Percentiles rank a stretch among this genome's conserved stretches.
phyloP scores from a whole-genome alignment of 768 basidiomycete species.

The Amanita phalloides region DNA sequence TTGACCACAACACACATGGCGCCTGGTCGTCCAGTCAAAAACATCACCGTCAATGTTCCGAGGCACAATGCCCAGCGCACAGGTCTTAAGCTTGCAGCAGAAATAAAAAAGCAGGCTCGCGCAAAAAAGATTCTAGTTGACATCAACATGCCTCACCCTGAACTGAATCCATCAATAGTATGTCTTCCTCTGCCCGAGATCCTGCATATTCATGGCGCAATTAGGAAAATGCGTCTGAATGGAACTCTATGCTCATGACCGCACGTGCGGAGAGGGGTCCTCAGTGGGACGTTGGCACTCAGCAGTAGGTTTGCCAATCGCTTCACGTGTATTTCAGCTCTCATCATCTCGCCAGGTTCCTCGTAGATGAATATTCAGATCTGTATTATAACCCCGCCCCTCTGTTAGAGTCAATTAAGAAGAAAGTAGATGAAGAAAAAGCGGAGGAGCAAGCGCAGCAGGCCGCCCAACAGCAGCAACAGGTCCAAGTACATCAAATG shows the following conservation, averaged over 20 bases:
- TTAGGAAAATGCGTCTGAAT: conserved; percentile 72
- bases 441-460: conserved; percentile 23
- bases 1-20: conserved; percentile 32
- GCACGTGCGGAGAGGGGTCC: conserved; percentile 77
- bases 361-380: conserved; percentile 63
- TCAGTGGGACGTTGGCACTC: conserved; percentile 82
- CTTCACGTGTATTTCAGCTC: not conserved
- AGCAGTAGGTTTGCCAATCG: conserved; percentile 47
- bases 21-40: conserved; percentile 43
- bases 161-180: conserved; percentile 60
- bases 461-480: conserved; percentile 18
- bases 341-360: conserved; percentile 36
- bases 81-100: conserved; percentile 47
- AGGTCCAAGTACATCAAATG: conserved; percentile 14
- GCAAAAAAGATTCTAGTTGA: conserved; percentile 40
- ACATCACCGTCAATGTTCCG: conserved; percentile 57
- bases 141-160: conserved; percentile 51
- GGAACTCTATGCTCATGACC: conserved; percentile 73
- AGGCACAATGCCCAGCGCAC: conserved; percentile 68
- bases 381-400: conserved; percentile 65
- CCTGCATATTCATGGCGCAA: not conserved
- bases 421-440: conserved; percentile 32
- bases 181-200: conserved; percentile 13
- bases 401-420: conserved; percentile 42
- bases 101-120: conserved; percentile 47